These are phyloP conservation scores for Aschersonia sp. DNA, from an alignment of 2,329 filamentous ascomycete genomes.

Conservation along the genomic window DNA sequence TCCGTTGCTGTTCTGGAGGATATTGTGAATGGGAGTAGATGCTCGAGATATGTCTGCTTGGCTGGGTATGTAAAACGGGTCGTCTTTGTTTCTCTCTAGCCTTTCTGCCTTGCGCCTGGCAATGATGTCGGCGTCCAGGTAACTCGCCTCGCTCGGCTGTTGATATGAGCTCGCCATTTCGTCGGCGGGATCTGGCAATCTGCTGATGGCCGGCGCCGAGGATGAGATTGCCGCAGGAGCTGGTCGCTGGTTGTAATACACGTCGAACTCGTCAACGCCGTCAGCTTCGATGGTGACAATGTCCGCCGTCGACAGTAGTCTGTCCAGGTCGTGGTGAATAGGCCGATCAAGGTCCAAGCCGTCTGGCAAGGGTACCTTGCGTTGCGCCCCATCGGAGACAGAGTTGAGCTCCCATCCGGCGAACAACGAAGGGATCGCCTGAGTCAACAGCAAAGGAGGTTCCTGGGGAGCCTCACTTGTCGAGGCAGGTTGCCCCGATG, in stretches of 20 bases:
- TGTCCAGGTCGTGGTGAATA: constrained; percentile 62
- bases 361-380: constrained; percentile 67
- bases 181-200: constrained; percentile 35
- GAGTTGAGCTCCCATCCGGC: constrained; percentile 81
- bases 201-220: constrained; percentile 36
- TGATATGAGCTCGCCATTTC: constrained; percentile 41
- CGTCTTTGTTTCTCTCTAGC: constrained; percentile 71
- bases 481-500: constrained; percentile 47
- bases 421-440: constrained; percentile 82
- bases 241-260: constrained; percentile 46
- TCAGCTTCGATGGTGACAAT: constrained; percentile 31
- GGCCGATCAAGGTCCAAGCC: constrained; percentile 67
- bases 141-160: constrained; percentile 46
- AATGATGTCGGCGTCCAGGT: constrained; percentile 58
- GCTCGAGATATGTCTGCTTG: constrained; percentile 38
- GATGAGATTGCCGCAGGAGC: constrained; percentile 36
- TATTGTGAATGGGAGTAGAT: constrained; percentile 67
- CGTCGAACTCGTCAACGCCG: constrained; percentile 52
- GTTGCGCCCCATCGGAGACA: constrained; percentile 68
- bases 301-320: constrained; percentile 48
- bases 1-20: constrained; percentile 57
- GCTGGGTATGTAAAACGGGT: constrained; percentile 80
- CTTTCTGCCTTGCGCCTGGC: constrained; percentile 65
- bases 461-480: constrained; percentile 43
- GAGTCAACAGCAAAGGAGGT: constrained; percentile 71